Percentiles rank a stretch among this genome's conserved stretches.
Evolutionary conservation across 176 grass and related monocot genomes (phyloP).

Genomic region (Melocanna baccifera): DNA sequence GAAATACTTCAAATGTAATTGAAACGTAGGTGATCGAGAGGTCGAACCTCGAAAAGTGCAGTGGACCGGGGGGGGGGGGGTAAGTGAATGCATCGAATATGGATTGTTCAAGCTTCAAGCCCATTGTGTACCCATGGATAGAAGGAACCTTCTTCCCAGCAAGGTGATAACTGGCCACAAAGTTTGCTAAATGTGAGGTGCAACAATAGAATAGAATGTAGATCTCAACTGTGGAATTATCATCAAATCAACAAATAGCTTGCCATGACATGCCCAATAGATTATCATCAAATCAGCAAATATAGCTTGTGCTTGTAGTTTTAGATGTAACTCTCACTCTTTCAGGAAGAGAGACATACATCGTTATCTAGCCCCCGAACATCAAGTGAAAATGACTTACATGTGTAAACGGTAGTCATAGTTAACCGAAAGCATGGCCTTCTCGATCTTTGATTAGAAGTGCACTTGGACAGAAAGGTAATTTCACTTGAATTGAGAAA

Average conservation of each 20-base stretch:
- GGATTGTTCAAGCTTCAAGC: constrained; percentile 89
- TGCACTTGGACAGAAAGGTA: no score
- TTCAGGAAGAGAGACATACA: constrained; percentile 21
- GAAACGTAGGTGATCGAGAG: not conserved
- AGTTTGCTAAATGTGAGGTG: not conserved
- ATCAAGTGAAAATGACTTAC: no score
- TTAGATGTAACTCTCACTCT: not conserved
- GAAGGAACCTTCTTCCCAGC: constrained; percentile 97
- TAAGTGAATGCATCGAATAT: constrained; percentile 93
- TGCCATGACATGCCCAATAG: not conserved
- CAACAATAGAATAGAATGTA: not conserved
- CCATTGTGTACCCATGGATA: constrained; percentile 71
- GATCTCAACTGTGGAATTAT: not conserved
- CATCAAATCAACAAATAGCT: not conserved
- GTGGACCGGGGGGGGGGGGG: constrained; percentile 82
- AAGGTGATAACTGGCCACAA: constrained; percentile 72
- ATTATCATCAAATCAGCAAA: not conserved
- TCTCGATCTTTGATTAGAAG: no score
- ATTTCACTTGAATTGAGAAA: no score
- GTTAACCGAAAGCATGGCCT: no score
- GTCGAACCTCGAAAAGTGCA: constrained; percentile 74
- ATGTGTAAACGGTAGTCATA: no score
- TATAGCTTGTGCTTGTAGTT: not conserved
- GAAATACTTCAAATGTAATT: not conserved
- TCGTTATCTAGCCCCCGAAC: no score